Percentiles rank a stretch among this genome's conserved stretches.
Conservation (phyloP, 495 filamentous ascomycete genomes). For the Mycothermus thermophilus region DNA sequence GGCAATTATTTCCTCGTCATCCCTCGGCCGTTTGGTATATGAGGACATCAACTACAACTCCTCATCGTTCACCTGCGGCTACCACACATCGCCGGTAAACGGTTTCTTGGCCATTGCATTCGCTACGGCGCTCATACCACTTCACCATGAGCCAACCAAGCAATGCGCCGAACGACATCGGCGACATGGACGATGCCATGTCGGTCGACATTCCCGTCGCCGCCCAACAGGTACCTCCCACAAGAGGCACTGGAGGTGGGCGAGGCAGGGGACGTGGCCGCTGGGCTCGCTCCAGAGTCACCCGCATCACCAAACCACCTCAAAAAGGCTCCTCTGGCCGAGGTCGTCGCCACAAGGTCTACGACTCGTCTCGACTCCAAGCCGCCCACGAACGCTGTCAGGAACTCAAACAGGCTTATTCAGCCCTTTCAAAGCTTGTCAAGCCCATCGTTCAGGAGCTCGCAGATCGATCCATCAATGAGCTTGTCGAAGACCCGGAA, state of each 20-base stretch:
- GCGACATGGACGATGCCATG: slow-evolving; percentile 14
- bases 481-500: slow-evolving; percentile 19
- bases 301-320: slow-evolving; percentile 21
- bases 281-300: slow-evolving; percentile 7
- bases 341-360: slow-evolving; percentile 31
- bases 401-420: slow-evolving; percentile 27
- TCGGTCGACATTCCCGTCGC: slow-evolving; percentile 5
- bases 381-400: slow-evolving; percentile 33
- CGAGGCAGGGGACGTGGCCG: slow-evolving; percentile 18
- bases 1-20: no score
- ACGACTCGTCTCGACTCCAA: slow-evolving; percentile 24
- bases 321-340: slow-evolving; percentile 22
- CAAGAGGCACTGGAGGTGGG: slow-evolving; percentile 12
- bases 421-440: slow-evolving; percentile 21
- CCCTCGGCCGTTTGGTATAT: no score
- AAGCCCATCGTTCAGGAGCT: slow-evolving; percentile 32
- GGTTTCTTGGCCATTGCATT: no score
- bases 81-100: no score
- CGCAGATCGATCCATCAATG: slow-evolving; percentile 25
- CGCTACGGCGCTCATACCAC: no score
- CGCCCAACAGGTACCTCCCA: slow-evolving; percentile 12
- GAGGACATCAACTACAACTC: no score
- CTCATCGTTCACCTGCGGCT: no score
- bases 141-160: slow-evolving; percentile 9
- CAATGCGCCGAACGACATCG: slow-evolving; percentile 2